Percentiles rank a stretch among this genome's conserved stretches.
phyloP scores from a whole-genome alignment of 306 rosid genomes.

The Prosopis cineraria region DNA sequence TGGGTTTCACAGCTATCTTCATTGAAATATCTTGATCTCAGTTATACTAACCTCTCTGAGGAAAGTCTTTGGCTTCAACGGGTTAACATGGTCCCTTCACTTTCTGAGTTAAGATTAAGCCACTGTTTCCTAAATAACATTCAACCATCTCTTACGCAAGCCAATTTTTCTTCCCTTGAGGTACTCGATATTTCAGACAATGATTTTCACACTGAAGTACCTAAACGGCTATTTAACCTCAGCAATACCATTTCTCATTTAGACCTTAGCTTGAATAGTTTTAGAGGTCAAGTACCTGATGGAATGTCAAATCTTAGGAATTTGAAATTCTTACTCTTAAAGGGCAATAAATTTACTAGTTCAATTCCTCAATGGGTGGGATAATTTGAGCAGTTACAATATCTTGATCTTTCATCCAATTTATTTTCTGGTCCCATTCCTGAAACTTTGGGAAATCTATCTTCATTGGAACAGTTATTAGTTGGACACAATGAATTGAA shows the following conservation, averaged over 20 bases:
- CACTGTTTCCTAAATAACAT: constrained; percentile 14
- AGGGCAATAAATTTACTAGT: too few relatives aligned
- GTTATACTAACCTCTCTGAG: background rate
- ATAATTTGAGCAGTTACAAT: too few relatives aligned
- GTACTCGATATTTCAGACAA: background rate
- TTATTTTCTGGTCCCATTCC: background rate
- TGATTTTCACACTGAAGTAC: background rate
- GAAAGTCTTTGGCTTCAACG: constrained; percentile 24
- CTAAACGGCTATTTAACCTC: background rate
- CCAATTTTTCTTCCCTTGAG: background rate
- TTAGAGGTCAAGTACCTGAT: background rate
- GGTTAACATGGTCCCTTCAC: constrained; percentile 34
- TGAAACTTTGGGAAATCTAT: background rate
- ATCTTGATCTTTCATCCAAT: background rate
- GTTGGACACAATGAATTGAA: background rate
- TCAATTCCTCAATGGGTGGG: too few relatives aligned
- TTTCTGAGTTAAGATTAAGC: constrained; percentile 22
- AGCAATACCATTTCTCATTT: background rate
- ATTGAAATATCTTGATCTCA: background rate
- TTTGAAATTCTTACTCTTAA: too few relatives aligned
- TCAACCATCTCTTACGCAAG: background rate
- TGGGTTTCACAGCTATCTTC: constrained; percentile 7
- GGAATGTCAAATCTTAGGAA: too few relatives aligned
- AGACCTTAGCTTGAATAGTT: background rate
- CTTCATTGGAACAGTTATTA: background rate